Base-by-base conservation (phyloP, 2,329 filamentous ascomycete genomes). In the Neopestalotiopsis rosae region DNA sequence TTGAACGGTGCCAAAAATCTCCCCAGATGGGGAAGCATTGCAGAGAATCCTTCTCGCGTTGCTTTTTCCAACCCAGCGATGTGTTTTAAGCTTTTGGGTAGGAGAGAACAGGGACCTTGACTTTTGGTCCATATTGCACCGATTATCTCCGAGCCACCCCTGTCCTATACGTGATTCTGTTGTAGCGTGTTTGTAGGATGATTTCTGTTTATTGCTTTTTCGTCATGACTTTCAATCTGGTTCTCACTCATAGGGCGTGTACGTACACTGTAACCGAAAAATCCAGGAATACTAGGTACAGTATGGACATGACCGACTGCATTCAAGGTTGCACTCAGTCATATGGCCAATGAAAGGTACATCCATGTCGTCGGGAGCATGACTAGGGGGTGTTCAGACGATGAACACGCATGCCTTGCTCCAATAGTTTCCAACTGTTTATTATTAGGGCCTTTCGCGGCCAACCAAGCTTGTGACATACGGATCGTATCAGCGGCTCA, bases 21-120 rank as follows among this genome's bases (percentile, higher is more conserved):
- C 45, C 45, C 57, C 57, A 34, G 57, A 59, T 59, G 45, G 45
- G 45, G 45, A 52, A 52, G 20, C 20, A 52, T 20, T n/a, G 20
- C 5, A 5, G 17, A 17, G 14, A 17, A 32, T 14, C 20, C n/a
- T 45, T 64, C 61, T 64, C 61, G 38, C 61, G 38, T 64, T 40
- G 61, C 61, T 49, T 45, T 20, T 52, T 52, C n/a, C 24, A 28
- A 10, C 34, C 45, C 61, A 64, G 42, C n/a, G 7, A n/a, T 9
- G n/a, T n/a, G 45, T 52, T 64, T 64, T 52, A 64, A 64, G 42
- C 38, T 64, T 52, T 34, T 45, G 40, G 24, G 61, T 64, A 64
- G 20, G 59, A 24, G 24, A 34, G 61, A 12, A 45, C 38, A 10
- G 20, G 28, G 14, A 52, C 38, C 40, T 28, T 17, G 45, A 52